Conservation (phyloP, 345 rosid species). For the Pelargonium nanum region DNA sequence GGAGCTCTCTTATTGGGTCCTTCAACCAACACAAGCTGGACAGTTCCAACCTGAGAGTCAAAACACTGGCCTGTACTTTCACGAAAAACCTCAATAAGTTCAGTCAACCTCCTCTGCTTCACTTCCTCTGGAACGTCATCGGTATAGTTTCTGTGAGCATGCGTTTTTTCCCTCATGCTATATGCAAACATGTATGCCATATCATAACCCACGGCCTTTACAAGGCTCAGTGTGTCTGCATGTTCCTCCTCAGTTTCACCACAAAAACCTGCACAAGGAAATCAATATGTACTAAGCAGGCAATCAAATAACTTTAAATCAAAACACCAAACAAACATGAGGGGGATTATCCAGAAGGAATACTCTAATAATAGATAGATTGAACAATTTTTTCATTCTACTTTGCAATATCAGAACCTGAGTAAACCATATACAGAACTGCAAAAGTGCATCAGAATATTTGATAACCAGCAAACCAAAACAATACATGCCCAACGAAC, state of each 20-base stretch:
- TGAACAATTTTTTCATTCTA: no score
- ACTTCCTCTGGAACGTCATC: slow-evolving; percentile 80
- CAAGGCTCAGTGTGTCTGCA: slow-evolving; percentile 54
- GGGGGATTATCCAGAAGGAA: neutral
- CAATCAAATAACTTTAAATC: neutral
- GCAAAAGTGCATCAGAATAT: no score
- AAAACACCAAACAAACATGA: neutral
- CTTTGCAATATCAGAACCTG: no score
- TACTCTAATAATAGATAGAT: no score
- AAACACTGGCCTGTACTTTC: slow-evolving; percentile 68
- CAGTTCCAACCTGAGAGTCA: slow-evolving; percentile 60
- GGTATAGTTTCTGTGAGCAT: slow-evolving; percentile 64
- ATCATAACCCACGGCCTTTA: slow-evolving; percentile 66
- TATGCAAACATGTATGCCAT: slow-evolving; percentile 99
- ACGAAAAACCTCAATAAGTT: slow-evolving; percentile 67
- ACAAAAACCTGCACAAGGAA: slow-evolving; percentile 59
- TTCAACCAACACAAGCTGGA: slow-evolving; percentile 72
- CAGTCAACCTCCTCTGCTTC: slow-evolving; percentile 76
- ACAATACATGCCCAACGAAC: neutral
- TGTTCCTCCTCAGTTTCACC: slow-evolving; percentile 95
- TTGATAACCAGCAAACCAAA: no score
- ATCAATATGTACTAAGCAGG: neutral
- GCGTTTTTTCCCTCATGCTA: slow-evolving; percentile 92
- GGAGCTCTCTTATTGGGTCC: slow-evolving; percentile 93
- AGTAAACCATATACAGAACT: no score